Percentiles rank a stretch among this genome's conserved stretches.
phyloP scores from a whole-genome alignment of 192 early-diverging fungal genomes.

The Linnemannia elongata region DNA sequence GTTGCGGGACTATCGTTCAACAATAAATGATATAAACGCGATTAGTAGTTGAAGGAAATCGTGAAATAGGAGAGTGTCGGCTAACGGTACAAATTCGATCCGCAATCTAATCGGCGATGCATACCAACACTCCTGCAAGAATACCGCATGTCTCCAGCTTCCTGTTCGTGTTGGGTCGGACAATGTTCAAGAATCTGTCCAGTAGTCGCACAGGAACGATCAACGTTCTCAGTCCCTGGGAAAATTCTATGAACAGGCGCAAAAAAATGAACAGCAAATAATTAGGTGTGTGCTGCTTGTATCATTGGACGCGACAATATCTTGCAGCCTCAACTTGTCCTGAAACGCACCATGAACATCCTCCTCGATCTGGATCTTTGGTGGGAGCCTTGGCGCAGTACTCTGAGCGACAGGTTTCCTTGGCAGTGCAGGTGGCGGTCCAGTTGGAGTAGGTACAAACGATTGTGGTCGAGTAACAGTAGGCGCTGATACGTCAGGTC shows the following conservation, averaged over 20 bases:
- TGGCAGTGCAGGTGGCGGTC: slow-evolving; percentile 34
- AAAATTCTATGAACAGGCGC: slow-evolving; percentile 50
- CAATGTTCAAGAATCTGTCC: slow-evolving; percentile 79
- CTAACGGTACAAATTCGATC: background rate
- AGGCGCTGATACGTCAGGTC: slow-evolving; percentile 4
- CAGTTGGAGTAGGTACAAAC: slow-evolving; percentile 18
- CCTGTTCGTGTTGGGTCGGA: slow-evolving; percentile 74
- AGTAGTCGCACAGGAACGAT: slow-evolving; percentile 75
- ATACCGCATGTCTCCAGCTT: slow-evolving; percentile 94
- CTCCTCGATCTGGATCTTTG: slow-evolving; percentile 41
- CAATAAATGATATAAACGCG: background rate
- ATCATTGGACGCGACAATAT: slow-evolving; percentile 12
- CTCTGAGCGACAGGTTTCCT: slow-evolving; percentile 16
- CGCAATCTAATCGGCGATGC: slow-evolving; percentile 19
- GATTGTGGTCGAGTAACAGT: background rate
- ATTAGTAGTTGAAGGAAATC: background rate
- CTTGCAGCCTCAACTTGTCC: slow-evolving; percentile 15
- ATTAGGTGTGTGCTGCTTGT: slow-evolving; percentile 18
- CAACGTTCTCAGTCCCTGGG: slow-evolving; percentile 76
- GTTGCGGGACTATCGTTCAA: slow-evolving; percentile 62
- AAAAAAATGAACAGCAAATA: slow-evolving; percentile 45
- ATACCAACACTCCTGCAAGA: slow-evolving; percentile 79
- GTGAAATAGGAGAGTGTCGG: background rate
- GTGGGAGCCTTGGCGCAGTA: slow-evolving; percentile 43
- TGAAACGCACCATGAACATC: slow-evolving; percentile 47